Evolutionary conservation across 1,139 yeast species (phyloP).

Genomic region (Schwanniomyces etchellsii): DNA sequence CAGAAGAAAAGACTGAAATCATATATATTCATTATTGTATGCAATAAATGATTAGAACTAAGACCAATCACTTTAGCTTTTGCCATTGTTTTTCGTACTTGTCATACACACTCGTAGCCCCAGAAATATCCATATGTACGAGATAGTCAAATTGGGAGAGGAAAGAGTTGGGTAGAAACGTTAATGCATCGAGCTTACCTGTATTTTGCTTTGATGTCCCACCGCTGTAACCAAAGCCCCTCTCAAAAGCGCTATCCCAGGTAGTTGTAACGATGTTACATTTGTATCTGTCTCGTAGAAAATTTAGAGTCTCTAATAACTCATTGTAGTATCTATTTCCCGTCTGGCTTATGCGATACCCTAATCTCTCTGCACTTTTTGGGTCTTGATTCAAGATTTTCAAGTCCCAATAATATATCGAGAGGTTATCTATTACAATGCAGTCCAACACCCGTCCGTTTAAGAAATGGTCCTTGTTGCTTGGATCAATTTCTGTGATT

Average conservation of each 20-base stretch:
- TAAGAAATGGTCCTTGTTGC: conserved; percentile 1
- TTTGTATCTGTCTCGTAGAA: conserved; percentile 13
- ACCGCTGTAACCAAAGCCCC: conserved; percentile 19
- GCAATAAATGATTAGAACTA: conserved; percentile 2
- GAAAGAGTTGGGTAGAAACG: conserved; percentile 12
- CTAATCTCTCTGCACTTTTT: conserved; percentile 9
- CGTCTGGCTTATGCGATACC: conserved; percentile 8
- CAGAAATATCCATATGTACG: conserved; percentile 8
- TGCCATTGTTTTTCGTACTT: conserved; percentile 5
- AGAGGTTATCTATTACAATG: conserved; percentile 19
- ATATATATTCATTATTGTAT: not conserved
- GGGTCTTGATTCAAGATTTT: conserved; percentile 10
- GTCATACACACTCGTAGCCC: conserved; percentile 2
- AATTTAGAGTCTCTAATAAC: conserved; percentile 10
- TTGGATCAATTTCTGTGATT: not conserved
- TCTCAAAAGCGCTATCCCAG: conserved; percentile 28
- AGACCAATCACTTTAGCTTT: no score
- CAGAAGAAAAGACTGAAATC: not conserved
- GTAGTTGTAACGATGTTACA: conserved; percentile 29
- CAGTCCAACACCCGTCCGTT: conserved; percentile 11
- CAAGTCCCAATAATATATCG: conserved; percentile 31
- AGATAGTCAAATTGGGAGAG: conserved; percentile 12
- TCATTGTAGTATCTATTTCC: conserved; percentile 12
- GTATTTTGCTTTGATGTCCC: not conserved
- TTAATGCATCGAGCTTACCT: conserved; percentile 6